Evolutionary conservation across 768 basidiomycete genomes (phyloP).

Genomic region (Pleurotus sapidus): DNA sequence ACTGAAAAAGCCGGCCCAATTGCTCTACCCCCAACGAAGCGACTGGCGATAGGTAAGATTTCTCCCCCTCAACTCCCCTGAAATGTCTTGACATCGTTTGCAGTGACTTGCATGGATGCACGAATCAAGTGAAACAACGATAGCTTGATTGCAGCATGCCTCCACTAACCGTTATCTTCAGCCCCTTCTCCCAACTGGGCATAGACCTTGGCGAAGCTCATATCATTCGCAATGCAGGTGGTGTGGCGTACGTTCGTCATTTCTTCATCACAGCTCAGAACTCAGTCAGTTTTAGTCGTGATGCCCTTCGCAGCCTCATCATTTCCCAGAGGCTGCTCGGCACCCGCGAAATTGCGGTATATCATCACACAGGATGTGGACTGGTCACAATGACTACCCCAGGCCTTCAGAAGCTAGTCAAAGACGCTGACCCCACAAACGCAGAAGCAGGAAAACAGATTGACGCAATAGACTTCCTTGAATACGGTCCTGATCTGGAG

Average conservation of each 20-base stretch:
- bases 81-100: neutral
- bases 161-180: slow-evolving; percentile 18
- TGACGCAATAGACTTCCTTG: slow-evolving; percentile 8
- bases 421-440: slow-evolving; percentile 37
- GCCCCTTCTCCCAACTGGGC: slow-evolving; percentile 57
- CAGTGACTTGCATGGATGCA: slow-evolving; percentile 75
- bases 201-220: slow-evolving; percentile 68
- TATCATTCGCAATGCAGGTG: slow-evolving; percentile 74
- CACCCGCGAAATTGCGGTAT: slow-evolving; percentile 65
- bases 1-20: neutral
- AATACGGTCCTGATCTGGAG: slow-evolving; percentile 5
- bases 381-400: slow-evolving; percentile 62
- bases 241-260: slow-evolving; percentile 45
- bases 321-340: slow-evolving; percentile 73
- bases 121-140: slow-evolving; percentile 51
- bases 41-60: slow-evolving; percentile 12
- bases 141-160: neutral
- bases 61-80: neutral
- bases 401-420: slow-evolving; percentile 48
- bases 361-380: slow-evolving; percentile 73
- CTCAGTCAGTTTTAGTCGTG: slow-evolving; percentile 36
- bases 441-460: slow-evolving; percentile 24
- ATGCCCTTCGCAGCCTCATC: slow-evolving; percentile 63
- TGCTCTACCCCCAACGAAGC: slow-evolving; percentile 13
- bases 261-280: neutral